A percentile compares a stretch with the other conserved stretches of the same genome.
These are phyloP conservation scores for Salix udensis DNA, from an alignment of 345 rosid genomes.

Conservation along the genomic window DNA sequence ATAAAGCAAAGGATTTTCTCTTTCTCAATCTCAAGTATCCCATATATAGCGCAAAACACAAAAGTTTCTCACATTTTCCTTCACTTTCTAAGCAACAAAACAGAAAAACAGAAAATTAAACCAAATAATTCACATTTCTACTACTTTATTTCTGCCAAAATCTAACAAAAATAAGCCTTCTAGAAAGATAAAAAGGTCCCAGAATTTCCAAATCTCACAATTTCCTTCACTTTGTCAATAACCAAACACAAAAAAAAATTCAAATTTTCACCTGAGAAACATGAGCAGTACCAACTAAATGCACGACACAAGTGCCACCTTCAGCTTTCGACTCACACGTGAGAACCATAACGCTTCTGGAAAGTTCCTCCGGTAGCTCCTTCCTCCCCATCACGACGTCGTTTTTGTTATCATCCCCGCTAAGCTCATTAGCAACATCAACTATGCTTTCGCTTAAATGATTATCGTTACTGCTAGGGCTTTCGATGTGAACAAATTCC, in stretches of 20 bases:
- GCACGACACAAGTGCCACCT: slow-evolving; percentile 78
- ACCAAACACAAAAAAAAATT: neutral
- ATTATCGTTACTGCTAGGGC: slow-evolving; percentile 42
- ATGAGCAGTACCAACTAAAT: slow-evolving; percentile 87
- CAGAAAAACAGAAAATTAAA: neutral
- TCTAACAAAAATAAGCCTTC: neutral
- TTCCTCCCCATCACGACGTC: slow-evolving; percentile 4
- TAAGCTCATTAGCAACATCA: slow-evolving; percentile 45
- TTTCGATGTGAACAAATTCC: slow-evolving; percentile 78
- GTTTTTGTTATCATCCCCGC: slow-evolving; percentile 12
- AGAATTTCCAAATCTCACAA: neutral
- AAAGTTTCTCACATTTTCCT: neutral
- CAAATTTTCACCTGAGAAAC: slow-evolving; percentile 65
- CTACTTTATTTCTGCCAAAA: neutral
- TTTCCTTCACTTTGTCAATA: neutral
- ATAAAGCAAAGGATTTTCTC: neutral
- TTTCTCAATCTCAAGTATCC: neutral
- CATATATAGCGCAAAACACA: neutral
- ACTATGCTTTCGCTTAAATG: slow-evolving; percentile 71
- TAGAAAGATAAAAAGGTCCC: neutral
- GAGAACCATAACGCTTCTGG: slow-evolving; percentile 57
- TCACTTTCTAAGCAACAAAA: neutral
- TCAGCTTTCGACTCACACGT: slow-evolving; percentile 70
- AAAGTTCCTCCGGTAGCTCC: slow-evolving; percentile 65
- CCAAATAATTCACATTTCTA: neutral